Evolutionary conservation across 345 rosid species (phyloP).

Genomic region (Pseudoturritis turrita): DNA sequence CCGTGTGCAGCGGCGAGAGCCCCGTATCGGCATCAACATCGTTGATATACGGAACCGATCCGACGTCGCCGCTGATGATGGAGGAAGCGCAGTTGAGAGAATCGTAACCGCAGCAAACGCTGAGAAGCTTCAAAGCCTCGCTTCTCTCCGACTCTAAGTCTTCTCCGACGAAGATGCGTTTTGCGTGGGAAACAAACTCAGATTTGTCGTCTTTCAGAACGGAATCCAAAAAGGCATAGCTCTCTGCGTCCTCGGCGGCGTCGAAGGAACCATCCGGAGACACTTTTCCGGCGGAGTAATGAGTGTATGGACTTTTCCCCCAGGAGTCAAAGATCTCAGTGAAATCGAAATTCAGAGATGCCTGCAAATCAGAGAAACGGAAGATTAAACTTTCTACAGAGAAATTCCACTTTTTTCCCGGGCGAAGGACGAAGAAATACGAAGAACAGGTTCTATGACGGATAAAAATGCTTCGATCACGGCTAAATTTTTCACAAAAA

Average conservation of each 20-base stretch:
- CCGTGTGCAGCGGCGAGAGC: slow-evolving; percentile 56
- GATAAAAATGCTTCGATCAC: not conserved
- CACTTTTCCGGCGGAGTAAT: slow-evolving; percentile 2
- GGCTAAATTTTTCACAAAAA: not conserved
- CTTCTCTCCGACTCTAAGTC: slow-evolving; percentile 30
- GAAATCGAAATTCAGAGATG: slow-evolving; percentile 12
- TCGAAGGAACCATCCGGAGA: not conserved
- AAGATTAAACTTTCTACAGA: not conserved
- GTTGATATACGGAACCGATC: slow-evolving; percentile 48
- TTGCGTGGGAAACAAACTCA: slow-evolving; percentile 28
- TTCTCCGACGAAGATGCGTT: slow-evolving; percentile 15
- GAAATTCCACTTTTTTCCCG: not conserved
- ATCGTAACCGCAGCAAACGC: slow-evolving; percentile 52
- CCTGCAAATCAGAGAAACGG: slow-evolving; percentile 26
- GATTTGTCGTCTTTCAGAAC: slow-evolving; percentile 44
- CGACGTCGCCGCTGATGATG: slow-evolving; percentile 58
- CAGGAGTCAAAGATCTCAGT: slow-evolving; percentile 25
- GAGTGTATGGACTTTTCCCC: slow-evolving; percentile 2
- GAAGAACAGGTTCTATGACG: not conserved
- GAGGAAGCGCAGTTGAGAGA: slow-evolving; percentile 53
- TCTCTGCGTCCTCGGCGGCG: slow-evolving; percentile 13
- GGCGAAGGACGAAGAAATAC: too few relatives aligned
- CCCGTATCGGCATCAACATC: slow-evolving; percentile 36
- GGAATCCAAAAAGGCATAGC: slow-evolving; percentile 30
- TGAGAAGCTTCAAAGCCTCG: slow-evolving; percentile 44